These are phyloP conservation scores for Starmerella roubikii DNA, from an alignment of 805 yeast species.

Conservation along the genomic window DNA sequence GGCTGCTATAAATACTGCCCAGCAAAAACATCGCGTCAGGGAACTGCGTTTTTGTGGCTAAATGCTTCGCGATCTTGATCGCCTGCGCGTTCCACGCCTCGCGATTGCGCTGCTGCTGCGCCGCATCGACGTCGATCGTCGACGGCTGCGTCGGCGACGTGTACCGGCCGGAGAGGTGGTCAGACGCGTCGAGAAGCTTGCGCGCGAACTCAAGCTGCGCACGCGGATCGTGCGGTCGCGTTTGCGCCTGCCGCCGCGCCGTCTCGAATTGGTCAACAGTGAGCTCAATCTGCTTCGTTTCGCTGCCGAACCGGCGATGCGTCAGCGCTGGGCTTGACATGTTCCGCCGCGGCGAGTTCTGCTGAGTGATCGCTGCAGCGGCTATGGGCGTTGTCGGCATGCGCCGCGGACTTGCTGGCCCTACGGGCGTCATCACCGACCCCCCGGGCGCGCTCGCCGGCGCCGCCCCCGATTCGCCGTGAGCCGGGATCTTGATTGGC, in stretches of 20 bases:
- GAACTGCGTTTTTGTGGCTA: slow-evolving; percentile 33
- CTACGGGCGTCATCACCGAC: too few relatives aligned
- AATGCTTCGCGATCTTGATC: slow-evolving; percentile 43
- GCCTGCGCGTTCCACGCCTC: slow-evolving; percentile 45
- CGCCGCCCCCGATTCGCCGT: too few relatives aligned
- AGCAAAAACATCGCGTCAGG: slow-evolving; percentile 46
- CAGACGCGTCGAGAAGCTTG: slow-evolving; percentile 37
- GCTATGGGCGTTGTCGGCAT: too few relatives aligned
- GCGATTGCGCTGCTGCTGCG: slow-evolving; percentile 38
- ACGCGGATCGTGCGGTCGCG: slow-evolving; percentile 29
- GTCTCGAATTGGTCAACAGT: slow-evolving; percentile 25
- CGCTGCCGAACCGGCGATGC: slow-evolving; percentile 6
- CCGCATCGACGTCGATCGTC: slow-evolving; percentile 29
- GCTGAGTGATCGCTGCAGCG: too few relatives aligned
- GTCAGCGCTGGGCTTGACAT: neutral
- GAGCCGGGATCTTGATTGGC: too few relatives aligned
- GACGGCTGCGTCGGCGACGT: slow-evolving; percentile 31
- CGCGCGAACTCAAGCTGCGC: slow-evolving; percentile 57
- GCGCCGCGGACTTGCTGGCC: too few relatives aligned
- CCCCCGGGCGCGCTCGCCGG: too few relatives aligned
- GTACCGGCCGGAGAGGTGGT: slow-evolving; percentile 23
- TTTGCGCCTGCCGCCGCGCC: slow-evolving; percentile 22
- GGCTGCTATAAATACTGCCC: slow-evolving; percentile 46
- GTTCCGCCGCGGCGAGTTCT: too few relatives aligned
- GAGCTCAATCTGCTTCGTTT: slow-evolving; percentile 6